Percentiles rank a stretch among this genome's conserved stretches.
Evolutionary conservation across 768 basidiomycete species (phyloP).

Genomic region (Boletus sensibilis): DNA sequence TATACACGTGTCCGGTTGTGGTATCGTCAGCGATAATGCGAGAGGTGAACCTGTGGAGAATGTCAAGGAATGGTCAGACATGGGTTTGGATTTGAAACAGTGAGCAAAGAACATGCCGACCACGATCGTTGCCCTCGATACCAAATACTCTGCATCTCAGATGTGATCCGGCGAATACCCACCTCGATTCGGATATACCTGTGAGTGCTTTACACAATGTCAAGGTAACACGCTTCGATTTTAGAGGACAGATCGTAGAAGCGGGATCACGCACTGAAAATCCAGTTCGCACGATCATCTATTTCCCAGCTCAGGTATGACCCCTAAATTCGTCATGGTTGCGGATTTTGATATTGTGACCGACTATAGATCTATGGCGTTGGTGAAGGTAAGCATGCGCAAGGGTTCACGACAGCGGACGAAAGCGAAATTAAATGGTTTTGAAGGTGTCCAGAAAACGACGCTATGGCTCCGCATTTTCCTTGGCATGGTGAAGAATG

Average conservation of each 20-base stretch:
- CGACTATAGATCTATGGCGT: slow-evolving; percentile 40
- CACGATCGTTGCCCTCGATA: not conserved
- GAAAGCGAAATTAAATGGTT: not conserved
- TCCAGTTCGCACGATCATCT: slow-evolving; percentile 44
- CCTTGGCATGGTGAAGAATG: slow-evolving; percentile 30
- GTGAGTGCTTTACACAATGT: slow-evolving; percentile 12
- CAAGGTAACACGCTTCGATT: not conserved
- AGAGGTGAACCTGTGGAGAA: slow-evolving; percentile 37
- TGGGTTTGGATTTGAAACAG: slow-evolving; percentile 35
- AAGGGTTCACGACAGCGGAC: not conserved
- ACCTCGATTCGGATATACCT: slow-evolving; percentile 35
- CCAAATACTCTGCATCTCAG: slow-evolving; percentile 10
- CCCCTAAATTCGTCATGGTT: not conserved
- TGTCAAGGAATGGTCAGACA: slow-evolving; percentile 38
- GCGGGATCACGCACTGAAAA: slow-evolving; percentile 41
- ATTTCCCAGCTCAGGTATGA: slow-evolving; percentile 36
- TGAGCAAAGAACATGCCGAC: slow-evolving; percentile 12
- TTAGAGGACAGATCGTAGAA: slow-evolving; percentile 32
- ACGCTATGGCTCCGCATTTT: slow-evolving; percentile 40
- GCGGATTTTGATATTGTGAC: not conserved
- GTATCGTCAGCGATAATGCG: slow-evolving; percentile 41
- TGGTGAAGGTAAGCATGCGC: slow-evolving; percentile 33
- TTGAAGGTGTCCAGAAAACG: slow-evolving; percentile 36
- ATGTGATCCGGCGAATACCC: slow-evolving; percentile 31
- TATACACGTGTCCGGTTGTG: slow-evolving; percentile 44